Evolutionary conservation across 768 basidiomycete genomes (phyloP).

Genomic region (Naganishia vishniacii): DNA sequence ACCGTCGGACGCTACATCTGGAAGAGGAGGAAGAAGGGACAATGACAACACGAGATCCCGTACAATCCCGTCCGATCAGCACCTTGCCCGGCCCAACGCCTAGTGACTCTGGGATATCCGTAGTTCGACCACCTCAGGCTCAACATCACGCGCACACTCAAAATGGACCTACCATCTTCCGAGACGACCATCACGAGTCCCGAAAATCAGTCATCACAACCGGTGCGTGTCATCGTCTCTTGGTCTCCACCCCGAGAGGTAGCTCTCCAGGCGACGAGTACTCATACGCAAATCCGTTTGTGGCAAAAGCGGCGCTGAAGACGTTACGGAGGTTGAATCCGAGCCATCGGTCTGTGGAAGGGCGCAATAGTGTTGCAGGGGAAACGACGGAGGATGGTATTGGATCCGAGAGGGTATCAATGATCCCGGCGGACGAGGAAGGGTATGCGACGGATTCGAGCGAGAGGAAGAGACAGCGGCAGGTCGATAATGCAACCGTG

Average conservation of each 20-base stretch:
- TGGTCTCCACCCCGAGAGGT: not conserved
- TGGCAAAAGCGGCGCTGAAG: slow-evolving; percentile 6
- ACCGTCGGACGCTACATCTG: not conserved
- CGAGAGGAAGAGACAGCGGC: not conserved
- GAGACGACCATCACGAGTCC: not conserved
- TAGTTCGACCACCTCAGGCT: not conserved
- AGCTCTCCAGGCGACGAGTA: slow-evolving; percentile 11
- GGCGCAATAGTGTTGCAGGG: not conserved
- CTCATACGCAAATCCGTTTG: slow-evolving; percentile 11
- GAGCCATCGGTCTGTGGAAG: not conserved
- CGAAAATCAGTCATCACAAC: not conserved
- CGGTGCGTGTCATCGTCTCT: not conserved
- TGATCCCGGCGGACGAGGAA: not conserved
- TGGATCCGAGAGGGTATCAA: not conserved
- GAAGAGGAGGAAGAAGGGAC: too few species aligned
- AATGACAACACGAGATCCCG: too few species aligned
- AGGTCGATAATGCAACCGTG: not conserved
- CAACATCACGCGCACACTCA: not conserved
- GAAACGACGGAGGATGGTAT: not conserved
- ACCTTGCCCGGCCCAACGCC: not conserved
- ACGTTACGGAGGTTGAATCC: not conserved
- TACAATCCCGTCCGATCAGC: too few species aligned
- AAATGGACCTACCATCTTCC: not conserved
- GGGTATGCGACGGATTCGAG: slow-evolving; percentile 2
- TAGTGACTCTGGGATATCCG: not conserved